Evolutionary conservation across 768 basidiomycete species (phyloP), one percentile per base, ranked within the genome.

Genomic region (Holtermannia corniformis): DNA sequence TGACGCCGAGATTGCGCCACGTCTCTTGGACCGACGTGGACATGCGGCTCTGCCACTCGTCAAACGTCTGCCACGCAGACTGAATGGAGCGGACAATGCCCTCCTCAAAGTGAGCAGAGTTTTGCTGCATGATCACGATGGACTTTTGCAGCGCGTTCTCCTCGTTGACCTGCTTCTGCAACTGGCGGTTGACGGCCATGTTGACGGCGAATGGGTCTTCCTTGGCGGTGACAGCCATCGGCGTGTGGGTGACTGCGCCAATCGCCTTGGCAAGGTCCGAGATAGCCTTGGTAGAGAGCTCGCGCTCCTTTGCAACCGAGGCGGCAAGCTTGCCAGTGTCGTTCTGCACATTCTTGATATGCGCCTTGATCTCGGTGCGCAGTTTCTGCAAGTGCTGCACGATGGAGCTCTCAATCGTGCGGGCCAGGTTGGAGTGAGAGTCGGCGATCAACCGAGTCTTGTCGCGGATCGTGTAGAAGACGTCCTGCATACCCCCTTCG

Each of bases 141-240:
- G 85, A 87, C 72, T 97, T 99, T 74, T 99, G 93, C 13, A 99
- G 82, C 0, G 91, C 82, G 68, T 99, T 99, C 74, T 99, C 95
- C 74, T 95, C 93, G 73, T 90, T 82, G 43, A 96, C 87, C 75
- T 96, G 92, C 61, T 68, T 72, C 63, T 68, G 64, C 45, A 74
- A 68, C 57, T 74, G 73, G 61, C 69, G 71, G 53, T 65, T 49
- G 41, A 72, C 71, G 52, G 60, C 50, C 57, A 60, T 63, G 67
- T 63, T 52, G 55, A 71, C 70, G n/a, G 78, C 85, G 68, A 76
- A 92, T 71, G 91, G 91, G 68, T 95, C 91, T 19, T 79, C 81
- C 70, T 82, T 86, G 54, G 83, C 78, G 0, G 81, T 81, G 13
- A 99, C 80, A 54, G 74, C 76, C 80, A 96, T 85, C 0, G 95